Percentiles rank a stretch among this genome's conserved stretches.
Conservation (phyloP, 75 land plant genomes). For the Gnetum montanum region DNA sequence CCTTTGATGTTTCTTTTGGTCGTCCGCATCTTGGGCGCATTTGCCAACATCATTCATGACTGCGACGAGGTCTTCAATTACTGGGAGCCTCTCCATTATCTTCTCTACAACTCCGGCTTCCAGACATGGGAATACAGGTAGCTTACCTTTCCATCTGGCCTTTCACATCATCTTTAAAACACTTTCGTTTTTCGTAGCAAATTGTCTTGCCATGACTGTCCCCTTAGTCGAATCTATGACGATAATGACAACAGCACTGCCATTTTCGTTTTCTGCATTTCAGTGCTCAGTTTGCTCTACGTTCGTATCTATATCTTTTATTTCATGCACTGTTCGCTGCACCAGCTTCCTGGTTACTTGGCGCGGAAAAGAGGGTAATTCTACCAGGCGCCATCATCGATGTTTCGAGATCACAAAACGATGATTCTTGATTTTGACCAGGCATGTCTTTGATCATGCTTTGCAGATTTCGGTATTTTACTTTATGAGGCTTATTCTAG, state of each 20-base stretch:
- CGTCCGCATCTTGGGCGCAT: slow-evolving; percentile 79
- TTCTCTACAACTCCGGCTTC: slow-evolving; percentile 94
- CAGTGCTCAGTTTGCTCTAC: slow-evolving; percentile 92
- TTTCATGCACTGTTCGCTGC: slow-evolving; percentile 63
- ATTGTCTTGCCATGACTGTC: too few species aligned
- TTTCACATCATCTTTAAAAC: neutral
- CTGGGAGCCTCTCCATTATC: slow-evolving; percentile 98
- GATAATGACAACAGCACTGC: too few species aligned
- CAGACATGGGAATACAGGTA: slow-evolving; percentile 99
- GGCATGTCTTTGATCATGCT: neutral
- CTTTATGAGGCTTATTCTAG: slow-evolving; percentile 70
- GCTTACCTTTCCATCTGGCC: neutral
- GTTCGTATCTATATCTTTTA: slow-evolving; percentile 84
- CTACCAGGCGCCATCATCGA: too few species aligned
- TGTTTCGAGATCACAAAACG: too few species aligned
- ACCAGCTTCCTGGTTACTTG: slow-evolving; percentile 74
- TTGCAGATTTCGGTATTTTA: slow-evolving; percentile 81
- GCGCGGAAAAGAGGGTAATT: slow-evolving; percentile 39
- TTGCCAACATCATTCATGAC: slow-evolving; percentile 86
- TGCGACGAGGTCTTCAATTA: slow-evolving; percentile 99
- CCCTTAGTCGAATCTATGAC: too few species aligned
- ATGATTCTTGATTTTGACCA: too few species aligned
- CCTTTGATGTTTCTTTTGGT: slow-evolving; percentile 43
- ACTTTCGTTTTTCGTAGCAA: neutral
- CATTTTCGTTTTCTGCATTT: slow-evolving; percentile 13